Conservation (phyloP, 1,284 basidiomycete species). For the Trametes sp. region DNA sequence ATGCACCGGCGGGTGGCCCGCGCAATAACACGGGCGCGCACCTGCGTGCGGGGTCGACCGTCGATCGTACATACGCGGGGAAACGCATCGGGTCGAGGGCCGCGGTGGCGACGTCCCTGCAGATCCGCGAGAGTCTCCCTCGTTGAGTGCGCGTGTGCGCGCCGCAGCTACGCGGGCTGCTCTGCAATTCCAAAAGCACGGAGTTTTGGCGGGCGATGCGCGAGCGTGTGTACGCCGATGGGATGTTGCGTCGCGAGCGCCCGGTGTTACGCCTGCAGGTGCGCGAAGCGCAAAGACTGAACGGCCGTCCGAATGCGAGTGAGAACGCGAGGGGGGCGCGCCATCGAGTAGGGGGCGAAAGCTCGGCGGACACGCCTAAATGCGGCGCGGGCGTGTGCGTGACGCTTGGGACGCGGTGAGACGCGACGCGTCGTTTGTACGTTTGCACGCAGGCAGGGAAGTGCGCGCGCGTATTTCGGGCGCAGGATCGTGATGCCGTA, state of each 20-base stretch:
- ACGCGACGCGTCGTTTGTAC: slow-evolving; percentile 7
- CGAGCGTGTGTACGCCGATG: slow-evolving; percentile 16
- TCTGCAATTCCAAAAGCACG: not conserved
- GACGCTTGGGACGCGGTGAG: slow-evolving; percentile 9
- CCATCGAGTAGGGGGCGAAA: slow-evolving; percentile 11
- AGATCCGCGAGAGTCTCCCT: slow-evolving; percentile 10
- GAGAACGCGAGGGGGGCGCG: slow-evolving; percentile 10
- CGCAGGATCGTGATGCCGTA: slow-evolving; percentile 18
- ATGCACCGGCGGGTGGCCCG: not conserved
- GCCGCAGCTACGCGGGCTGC: not conserved
- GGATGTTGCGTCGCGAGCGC: slow-evolving; percentile 1
- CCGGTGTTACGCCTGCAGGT: slow-evolving; percentile 9
- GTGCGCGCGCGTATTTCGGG: slow-evolving; percentile 18
- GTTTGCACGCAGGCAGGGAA: not conserved
- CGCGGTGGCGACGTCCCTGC: slow-evolving; percentile 10
- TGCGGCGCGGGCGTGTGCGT: slow-evolving; percentile 6
- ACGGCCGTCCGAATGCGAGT: not conserved
- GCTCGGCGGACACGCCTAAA: slow-evolving; percentile 12
- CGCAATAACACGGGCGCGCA: not conserved
- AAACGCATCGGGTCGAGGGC: slow-evolving; percentile 15
- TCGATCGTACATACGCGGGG: slow-evolving; percentile 11
- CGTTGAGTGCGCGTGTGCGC: slow-evolving; percentile 2
- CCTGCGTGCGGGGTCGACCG: slow-evolving; percentile 1
- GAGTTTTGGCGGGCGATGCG: slow-evolving; percentile 17
- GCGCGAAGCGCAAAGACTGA: not conserved